Conservation (phyloP, 352 stramenopile species). For the Halophytophthora batemanensis region DNA sequence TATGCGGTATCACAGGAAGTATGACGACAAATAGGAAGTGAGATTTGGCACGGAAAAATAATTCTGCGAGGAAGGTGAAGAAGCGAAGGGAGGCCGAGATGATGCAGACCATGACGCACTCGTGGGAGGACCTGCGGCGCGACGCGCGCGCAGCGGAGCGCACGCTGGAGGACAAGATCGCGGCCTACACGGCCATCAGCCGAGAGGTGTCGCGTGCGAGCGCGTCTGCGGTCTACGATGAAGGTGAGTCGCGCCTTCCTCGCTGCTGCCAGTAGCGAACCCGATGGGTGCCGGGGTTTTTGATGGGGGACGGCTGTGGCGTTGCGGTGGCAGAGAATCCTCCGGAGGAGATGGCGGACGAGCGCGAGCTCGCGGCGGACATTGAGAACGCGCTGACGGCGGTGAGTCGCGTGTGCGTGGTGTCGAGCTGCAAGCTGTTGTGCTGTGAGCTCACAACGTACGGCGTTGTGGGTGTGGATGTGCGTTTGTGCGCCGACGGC, state of each 20-base stretch:
- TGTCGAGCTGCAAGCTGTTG: background rate
- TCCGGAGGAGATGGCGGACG: conserved; percentile 43
- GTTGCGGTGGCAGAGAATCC: conserved; percentile 53
- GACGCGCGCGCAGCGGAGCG: conserved; percentile 68
- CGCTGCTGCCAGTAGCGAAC: background rate
- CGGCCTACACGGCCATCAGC: conserved; percentile 59
- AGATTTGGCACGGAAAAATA: no score
- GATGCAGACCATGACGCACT: conserved; percentile 62
- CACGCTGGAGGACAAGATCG: conserved; percentile 81
- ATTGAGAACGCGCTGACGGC: conserved; percentile 73
- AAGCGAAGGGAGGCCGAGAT: conserved; percentile 9
- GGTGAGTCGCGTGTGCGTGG: conserved; percentile 24
- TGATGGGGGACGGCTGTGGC: no score
- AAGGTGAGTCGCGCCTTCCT: conserved; percentile 35
- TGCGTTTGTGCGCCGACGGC: background rate
- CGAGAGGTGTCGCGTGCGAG: conserved; percentile 36
- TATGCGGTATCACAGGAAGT: no score
- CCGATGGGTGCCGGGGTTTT: background rate
- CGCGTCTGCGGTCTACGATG: conserved; percentile 40
- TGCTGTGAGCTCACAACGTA: background rate
- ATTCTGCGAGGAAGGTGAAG: no score
- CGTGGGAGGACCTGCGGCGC: conserved; percentile 79
- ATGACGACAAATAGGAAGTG: no score
- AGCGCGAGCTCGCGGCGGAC: conserved; percentile 63
- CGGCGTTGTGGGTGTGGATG: background rate